Percentiles rank a stretch among this genome's conserved stretches.
Conservation (phyloP, 192 early-diverging fungal genomes). For the Radiomyces spectabilis region DNA sequence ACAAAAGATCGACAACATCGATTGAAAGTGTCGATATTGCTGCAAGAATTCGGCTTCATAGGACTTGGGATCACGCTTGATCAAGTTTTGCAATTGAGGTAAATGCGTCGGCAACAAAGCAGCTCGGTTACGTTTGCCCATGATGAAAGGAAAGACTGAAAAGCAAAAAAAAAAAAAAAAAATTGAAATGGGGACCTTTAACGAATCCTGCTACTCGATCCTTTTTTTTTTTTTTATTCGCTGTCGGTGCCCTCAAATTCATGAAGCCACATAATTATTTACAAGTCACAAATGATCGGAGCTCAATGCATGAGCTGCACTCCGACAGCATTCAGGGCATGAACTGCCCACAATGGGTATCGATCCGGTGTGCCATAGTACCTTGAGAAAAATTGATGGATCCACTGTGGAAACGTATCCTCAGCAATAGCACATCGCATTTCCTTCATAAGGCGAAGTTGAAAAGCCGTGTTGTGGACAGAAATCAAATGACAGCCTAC, state of each 20-base stretch:
- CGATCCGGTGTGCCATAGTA: conserved; percentile 54
- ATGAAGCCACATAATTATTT: conserved; percentile 1
- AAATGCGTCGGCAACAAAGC: conserved; percentile 71
- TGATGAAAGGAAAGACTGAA: conserved; percentile 12
- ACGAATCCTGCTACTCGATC: neutral
- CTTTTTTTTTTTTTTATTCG: conserved; percentile 5
- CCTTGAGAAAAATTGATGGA: conserved; percentile 59
- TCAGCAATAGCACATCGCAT: conserved; percentile 65
- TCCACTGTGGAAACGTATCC: conserved; percentile 60
- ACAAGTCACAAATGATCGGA: no score
- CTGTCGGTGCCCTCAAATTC: neutral
- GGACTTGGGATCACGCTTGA: conserved; percentile 89
- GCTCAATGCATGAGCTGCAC: conserved; percentile 35
- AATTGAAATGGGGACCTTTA: neutral
- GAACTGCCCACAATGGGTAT: conserved; percentile 67
- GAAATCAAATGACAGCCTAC: conserved; percentile 76
- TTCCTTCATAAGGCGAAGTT: conserved; percentile 74
- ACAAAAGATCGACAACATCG: conserved; percentile 77
- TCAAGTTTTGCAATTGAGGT: conserved; percentile 96
- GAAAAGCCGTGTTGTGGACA: conserved; percentile 80
- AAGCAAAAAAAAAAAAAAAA: conserved; percentile 2
- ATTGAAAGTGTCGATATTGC: conserved; percentile 90
- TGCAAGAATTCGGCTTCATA: conserved; percentile 93
- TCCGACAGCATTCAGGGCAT: conserved; percentile 61
- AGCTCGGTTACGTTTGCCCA: conserved; percentile 57